These are phyloP conservation scores for Lactarius hatsudake DNA, from an alignment of 768 basidiomycete species.

Conservation along the genomic window DNA sequence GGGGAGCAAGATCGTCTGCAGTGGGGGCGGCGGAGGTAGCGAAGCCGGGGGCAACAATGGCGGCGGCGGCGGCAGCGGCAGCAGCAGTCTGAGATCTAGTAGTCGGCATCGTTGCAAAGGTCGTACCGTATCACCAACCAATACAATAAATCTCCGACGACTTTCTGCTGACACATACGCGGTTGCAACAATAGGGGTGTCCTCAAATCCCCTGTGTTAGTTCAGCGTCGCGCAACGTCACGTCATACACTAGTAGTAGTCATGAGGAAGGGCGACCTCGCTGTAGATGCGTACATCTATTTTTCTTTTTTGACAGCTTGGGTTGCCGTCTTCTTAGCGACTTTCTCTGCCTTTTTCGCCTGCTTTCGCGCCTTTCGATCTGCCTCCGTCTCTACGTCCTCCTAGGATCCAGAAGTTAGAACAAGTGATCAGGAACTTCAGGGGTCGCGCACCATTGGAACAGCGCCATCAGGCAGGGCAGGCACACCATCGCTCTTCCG, in stretches of 20 bases:
- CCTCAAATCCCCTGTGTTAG: too few relatives aligned
- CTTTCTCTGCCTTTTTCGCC: slow-evolving; percentile 76
- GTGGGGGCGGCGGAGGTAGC: too few relatives aligned
- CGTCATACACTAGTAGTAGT: neutral
- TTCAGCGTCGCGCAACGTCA: neutral
- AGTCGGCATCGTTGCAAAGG: too few relatives aligned
- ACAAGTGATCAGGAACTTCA: slow-evolving; percentile 1
- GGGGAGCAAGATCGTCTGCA: too few relatives aligned
- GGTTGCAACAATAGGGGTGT: too few relatives aligned
- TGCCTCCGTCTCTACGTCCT: slow-evolving; percentile 69
- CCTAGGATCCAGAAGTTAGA: slow-evolving; percentile 31
- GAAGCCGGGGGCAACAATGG: too few relatives aligned
- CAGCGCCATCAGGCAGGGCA: slow-evolving; percentile 25
- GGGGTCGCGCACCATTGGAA: slow-evolving; percentile 20
- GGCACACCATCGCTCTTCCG: slow-evolving; percentile 32
- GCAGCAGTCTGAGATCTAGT: too few relatives aligned
- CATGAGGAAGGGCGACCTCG: neutral
- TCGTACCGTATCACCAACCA: too few relatives aligned
- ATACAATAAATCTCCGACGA: too few relatives aligned
- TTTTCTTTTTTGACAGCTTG: slow-evolving; percentile 56
- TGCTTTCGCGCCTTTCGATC: slow-evolving; percentile 80
- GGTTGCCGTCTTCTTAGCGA: slow-evolving; percentile 38
- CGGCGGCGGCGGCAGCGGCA: too few relatives aligned
- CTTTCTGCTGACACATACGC: too few relatives aligned
- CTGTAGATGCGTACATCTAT: slow-evolving; percentile 31